phyloP scores from a whole-genome alignment of 169 alveolate species.

The Cryptosporidium sp. region DNA sequence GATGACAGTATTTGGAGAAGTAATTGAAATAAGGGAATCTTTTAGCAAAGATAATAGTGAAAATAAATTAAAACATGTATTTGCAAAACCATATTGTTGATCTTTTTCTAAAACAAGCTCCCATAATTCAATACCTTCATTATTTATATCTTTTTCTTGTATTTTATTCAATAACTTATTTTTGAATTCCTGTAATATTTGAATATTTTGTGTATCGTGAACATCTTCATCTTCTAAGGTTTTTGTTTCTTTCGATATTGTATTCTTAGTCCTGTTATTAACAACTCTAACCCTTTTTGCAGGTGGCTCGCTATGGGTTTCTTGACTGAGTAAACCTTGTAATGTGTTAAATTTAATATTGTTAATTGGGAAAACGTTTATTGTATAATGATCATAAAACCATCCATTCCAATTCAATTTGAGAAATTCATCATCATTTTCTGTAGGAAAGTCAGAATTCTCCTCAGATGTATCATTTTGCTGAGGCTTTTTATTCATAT shows the following conservation, averaged over 20 bases:
- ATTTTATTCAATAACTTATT: background rate
- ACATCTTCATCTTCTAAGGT: conserved; percentile 6
- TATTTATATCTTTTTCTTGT: background rate
- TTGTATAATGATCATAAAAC: conserved; percentile 19
- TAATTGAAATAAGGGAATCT: conserved; percentile 17
- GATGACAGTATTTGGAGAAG: conserved; percentile 12
- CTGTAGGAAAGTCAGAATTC: background rate
- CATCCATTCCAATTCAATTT: conserved; percentile 63
- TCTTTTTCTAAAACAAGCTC: conserved; percentile 54
- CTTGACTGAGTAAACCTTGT: conserved; percentile 27
- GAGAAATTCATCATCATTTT: background rate
- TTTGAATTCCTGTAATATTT: conserved; percentile 12
- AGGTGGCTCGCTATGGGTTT: background rate
- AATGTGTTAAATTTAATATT: conserved; percentile 36
- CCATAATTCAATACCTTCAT: conserved; percentile 56
- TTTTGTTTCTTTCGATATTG: conserved; percentile 22
- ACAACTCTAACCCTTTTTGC: conserved; percentile 4
- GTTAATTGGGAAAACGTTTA: conserved; percentile 56
- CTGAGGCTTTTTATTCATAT: background rate
- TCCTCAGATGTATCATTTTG: background rate
- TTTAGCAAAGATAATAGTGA: conserved; percentile 44
- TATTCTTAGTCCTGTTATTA: conserved; percentile 13
- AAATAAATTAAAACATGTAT: conserved; percentile 44
- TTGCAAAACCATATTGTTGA: conserved; percentile 45
- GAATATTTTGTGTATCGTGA: background rate